Base-by-base conservation (phyloP, 495 filamentous ascomycete genomes). In the Cercophora scortea region DNA sequence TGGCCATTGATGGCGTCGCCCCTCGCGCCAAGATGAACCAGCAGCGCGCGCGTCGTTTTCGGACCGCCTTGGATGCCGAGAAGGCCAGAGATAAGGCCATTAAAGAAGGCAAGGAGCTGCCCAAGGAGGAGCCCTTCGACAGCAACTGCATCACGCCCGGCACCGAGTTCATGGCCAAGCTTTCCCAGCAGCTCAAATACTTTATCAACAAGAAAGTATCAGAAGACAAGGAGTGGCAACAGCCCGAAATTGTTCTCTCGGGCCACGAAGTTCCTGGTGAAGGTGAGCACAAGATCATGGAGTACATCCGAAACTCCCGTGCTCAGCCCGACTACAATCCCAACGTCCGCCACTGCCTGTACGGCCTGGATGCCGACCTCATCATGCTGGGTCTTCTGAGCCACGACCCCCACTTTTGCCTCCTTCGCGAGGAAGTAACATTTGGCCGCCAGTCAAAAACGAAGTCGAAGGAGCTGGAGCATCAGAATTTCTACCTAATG, bases 11-110 rank as follows among this genome's bases (percentile, higher is more conserved):
- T 64, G 93, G 93, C 52, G 94, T 99, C 47, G 94, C 94, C 13
- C 94, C 94, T 10, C 84, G 94, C 55, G 94, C 94, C 41, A 99
- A 99, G 77, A 99, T 99, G 94, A 99, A 99, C 61, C 94, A 99
- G 66, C 94, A 99, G 71, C 87, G 94, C 59, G 86, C 94, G 36
- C 81, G 94, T 61, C 87, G 94, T 60, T 99, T 99, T 68, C 84
- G 94, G 52, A 97, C 92, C 19, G 94, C 94, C 32, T 65, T 96
- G 40, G 94, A 99, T 61, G 87, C 84, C 34, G 94, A 99, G 61
- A 77, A 77, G 55, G 90, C 90, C 17, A 84, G 86, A 65, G 86
- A 96, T 43, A 96, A 92, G 73, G 94, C 94, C 13, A 84, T 96
- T 44, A 66, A 72, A 34, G 86, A 96, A 60, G 94, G 94, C 18